A percentile compares a stretch with the other conserved stretches of the same genome.
Conservation (phyloP, 2,329 filamentous ascomycete species). For the Fusarium coicis region DNA sequence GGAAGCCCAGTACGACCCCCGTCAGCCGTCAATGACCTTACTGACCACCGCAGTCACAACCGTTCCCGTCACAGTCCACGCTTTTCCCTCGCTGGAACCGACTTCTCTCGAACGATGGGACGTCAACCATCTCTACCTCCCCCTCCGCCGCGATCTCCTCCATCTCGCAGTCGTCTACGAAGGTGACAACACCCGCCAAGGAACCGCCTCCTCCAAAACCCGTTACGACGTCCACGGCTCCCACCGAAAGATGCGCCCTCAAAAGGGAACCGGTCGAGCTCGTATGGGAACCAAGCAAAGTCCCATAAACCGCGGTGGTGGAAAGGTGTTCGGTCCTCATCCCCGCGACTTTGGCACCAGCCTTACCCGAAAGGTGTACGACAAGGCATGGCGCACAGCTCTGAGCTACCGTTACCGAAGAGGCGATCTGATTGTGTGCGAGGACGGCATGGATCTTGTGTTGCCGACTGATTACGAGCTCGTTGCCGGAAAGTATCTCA, state of each 20-base stretch:
- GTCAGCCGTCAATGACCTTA: not conserved
- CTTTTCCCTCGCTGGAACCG: slow-evolving; percentile 90
- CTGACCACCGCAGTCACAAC: slow-evolving; percentile 59
- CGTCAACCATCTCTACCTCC: slow-evolving; percentile 84
- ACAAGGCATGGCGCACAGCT: slow-evolving; percentile 93
- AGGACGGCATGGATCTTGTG: slow-evolving; percentile 77
- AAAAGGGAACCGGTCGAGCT: slow-evolving; percentile 87
- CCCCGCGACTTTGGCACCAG: slow-evolving; percentile 89
- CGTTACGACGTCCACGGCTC: slow-evolving; percentile 87
- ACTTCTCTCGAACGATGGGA: slow-evolving; percentile 81
- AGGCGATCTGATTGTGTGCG: slow-evolving; percentile 87
- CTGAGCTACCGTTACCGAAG: slow-evolving; percentile 89
- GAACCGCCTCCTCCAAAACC: slow-evolving; percentile 85
- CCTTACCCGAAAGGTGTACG: slow-evolving; percentile 90
- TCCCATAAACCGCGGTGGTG: slow-evolving; percentile 85
- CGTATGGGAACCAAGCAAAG: slow-evolving; percentile 84
- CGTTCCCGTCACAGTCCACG: slow-evolving; percentile 87
- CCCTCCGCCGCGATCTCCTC: slow-evolving; percentile 88
- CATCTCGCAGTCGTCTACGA: slow-evolving; percentile 94
- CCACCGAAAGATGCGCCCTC: slow-evolving; percentile 80
- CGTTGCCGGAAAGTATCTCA: slow-evolving; percentile 54
- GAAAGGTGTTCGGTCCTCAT: slow-evolving; percentile 89
- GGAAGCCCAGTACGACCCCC: slow-evolving; percentile 56
- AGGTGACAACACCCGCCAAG: slow-evolving; percentile 86
- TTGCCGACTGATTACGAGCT: slow-evolving; percentile 62